Conservation (phyloP, 768 basidiomycete genomes). For the Dentipellis sp. region DNA sequence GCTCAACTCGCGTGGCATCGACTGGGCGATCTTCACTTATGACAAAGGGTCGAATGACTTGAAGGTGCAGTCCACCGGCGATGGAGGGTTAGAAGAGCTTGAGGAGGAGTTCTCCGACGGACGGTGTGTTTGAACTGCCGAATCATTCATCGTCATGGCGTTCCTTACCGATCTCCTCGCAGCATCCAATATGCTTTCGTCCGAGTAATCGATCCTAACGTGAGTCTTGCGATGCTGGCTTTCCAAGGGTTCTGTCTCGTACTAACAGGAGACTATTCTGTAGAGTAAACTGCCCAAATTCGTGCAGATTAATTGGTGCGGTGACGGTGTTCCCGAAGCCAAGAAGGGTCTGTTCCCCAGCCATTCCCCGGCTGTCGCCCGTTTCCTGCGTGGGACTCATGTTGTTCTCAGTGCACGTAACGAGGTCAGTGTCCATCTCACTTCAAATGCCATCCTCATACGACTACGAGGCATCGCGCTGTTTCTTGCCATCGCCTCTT, state of each 20-base stretch:
- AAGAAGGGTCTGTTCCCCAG: conserved; percentile 92
- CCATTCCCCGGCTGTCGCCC: conserved; percentile 73
- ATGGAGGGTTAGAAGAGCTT: conserved; percentile 70
- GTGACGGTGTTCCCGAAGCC: conserved; percentile 88
- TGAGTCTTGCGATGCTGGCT: conserved; percentile 29
- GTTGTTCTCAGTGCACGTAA: conserved; percentile 82
- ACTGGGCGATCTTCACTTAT: conserved; percentile 78
- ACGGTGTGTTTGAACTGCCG: conserved; percentile 37
- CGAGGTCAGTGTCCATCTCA: conserved; percentile 42
- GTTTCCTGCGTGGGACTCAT: conserved; percentile 76
- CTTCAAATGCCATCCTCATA: too few relatives aligned
- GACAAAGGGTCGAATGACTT: conserved; percentile 78
- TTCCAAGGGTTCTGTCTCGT: too few relatives aligned
- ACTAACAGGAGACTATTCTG: too few relatives aligned
- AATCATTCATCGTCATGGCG: not conserved
- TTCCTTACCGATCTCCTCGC: conserved; percentile 4
- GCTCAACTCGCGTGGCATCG: conserved; percentile 52
- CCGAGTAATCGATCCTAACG: conserved; percentile 78
- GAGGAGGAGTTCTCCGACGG: conserved; percentile 95
- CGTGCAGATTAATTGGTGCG: conserved; percentile 96
- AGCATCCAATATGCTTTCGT: conserved; percentile 94
- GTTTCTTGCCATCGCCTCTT: too few relatives aligned
- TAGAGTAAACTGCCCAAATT: conserved; percentile 84
- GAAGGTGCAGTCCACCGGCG: conserved; percentile 80
- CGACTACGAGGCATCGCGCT: too few relatives aligned